phyloP scores from a whole-genome alignment of 1,139 yeast species.

The Saccharomyces hybrid region DNA sequence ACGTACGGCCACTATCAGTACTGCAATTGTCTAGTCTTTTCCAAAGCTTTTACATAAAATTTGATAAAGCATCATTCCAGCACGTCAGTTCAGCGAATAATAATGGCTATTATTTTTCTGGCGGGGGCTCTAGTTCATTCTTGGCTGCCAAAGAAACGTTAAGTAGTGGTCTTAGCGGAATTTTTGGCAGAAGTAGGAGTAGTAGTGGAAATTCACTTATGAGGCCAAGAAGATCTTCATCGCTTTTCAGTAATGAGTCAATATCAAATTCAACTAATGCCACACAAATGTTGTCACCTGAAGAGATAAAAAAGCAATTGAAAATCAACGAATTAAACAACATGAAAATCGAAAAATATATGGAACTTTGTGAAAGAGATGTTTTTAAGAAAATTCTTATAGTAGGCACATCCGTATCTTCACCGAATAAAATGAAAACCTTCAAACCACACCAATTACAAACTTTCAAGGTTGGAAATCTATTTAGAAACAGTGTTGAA shows the following conservation, averaged over 20 bases:
- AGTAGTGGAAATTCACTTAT: slow-evolving; percentile 16
- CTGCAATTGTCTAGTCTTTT: slow-evolving; percentile 46
- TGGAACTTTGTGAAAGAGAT: slow-evolving; percentile 28
- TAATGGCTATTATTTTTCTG: slow-evolving; percentile 3
- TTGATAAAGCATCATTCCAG: slow-evolving; percentile 28
- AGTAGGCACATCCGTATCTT: slow-evolving; percentile 29
- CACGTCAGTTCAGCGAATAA: slow-evolving; percentile 10
- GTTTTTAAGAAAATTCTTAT: slow-evolving; percentile 25
- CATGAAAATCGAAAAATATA: slow-evolving; percentile 25
- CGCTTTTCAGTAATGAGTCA: slow-evolving; percentile 26
- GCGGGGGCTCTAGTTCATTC: slow-evolving; percentile 11
- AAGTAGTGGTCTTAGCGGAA: slow-evolving; percentile 31
- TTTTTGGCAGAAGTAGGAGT: slow-evolving; percentile 32
- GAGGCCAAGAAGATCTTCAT: slow-evolving; percentile 24
- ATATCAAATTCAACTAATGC: slow-evolving; percentile 9
- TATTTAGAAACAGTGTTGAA: slow-evolving; percentile 30
- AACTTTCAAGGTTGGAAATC: slow-evolving; percentile 16
- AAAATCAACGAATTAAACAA: slow-evolving; percentile 21
- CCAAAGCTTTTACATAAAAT: slow-evolving; percentile 42
- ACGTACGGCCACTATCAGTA: slow-evolving; percentile 45
- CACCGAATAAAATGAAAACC: slow-evolving; percentile 3
- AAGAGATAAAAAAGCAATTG: slow-evolving; percentile 25
- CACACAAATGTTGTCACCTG: slow-evolving; percentile 27
- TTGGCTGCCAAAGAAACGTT: slow-evolving; percentile 25
- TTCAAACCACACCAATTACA: slow-evolving; percentile 6